Percentiles rank a stretch among this genome's conserved stretches.
These are phyloP conservation scores for Sphagnum tenellum DNA, from an alignment of 225 moss, liverwort and hornwort species.

Conservation along the genomic window DNA sequence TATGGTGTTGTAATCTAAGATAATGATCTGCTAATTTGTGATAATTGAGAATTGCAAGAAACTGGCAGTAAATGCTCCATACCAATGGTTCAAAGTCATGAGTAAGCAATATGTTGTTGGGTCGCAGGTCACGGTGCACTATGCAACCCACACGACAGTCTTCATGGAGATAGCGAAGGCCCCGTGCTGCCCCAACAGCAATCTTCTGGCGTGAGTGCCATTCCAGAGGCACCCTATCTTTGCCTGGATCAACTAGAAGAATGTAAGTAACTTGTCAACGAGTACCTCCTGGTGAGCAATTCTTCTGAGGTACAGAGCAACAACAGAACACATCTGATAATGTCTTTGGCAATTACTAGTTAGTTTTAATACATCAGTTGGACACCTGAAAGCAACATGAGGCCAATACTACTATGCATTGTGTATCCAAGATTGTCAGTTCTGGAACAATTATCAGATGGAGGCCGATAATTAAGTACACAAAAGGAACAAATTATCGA, in stretches of 20 bases:
- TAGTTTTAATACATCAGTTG: neutral
- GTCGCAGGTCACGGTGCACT: conserved; percentile 73
- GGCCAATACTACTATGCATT: neutral
- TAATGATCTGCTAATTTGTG: too few species aligned
- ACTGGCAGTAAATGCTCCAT: neutral
- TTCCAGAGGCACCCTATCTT: conserved; percentile 26
- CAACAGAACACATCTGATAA: neutral
- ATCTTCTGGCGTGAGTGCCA: conserved; percentile 68
- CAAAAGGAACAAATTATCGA: too few species aligned
- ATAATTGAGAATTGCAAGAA: too few species aligned
- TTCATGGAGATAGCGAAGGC: conserved; percentile 70
- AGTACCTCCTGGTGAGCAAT: too few species aligned
- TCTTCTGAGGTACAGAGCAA: too few species aligned
- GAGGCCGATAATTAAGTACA: too few species aligned
- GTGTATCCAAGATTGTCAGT: neutral
- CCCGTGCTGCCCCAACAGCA: conserved; percentile 62
- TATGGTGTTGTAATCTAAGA: too few species aligned
- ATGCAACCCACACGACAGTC: conserved; percentile 75
- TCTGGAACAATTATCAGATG: neutral
- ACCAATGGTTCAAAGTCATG: conserved; percentile 79
- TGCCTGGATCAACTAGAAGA: conserved; percentile 4
- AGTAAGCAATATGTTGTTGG: conserved; percentile 63
- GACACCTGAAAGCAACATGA: neutral
- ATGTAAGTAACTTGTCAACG: too few species aligned
- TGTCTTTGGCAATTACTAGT: neutral